Evolutionary conservation across 2,329 filamentous ascomycete genomes (phyloP), one percentile per base, ranked within the genome.

Genomic region (Talaromyces islandicus): DNA sequence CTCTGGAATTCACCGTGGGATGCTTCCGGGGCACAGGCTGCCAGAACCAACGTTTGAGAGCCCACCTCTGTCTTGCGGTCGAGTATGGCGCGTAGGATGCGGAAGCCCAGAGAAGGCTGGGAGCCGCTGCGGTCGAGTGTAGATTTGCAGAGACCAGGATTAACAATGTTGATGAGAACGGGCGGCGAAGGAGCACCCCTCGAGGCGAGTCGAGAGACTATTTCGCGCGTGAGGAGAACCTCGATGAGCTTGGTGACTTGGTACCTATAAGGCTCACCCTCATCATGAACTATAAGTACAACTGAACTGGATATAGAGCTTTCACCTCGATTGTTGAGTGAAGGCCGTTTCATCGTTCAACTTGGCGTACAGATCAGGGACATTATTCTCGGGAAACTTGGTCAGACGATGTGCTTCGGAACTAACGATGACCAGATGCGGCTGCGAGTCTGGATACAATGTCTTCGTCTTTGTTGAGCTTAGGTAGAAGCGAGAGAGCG

Each of bases 401-500:
- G 81, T 72, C 9, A 67, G 67, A 38, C 77, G 62, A 19, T 65
- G 70, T n/a, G 56, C 54, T 35, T 57, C 55, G 7, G 51, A 59
- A 27, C 56, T 58, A 14, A 54, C 56, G 10, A 55, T 66, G 7
- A 56, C 54, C 12, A 70, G 62, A 29, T 69, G 67, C 0, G 80
- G 76, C 2, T 66, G 68, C 9, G 64, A 71, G 1, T 66, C 64
- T 58, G 12, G 58, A 70, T 65, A 71, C 17, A 62, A 65, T 21
- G 35, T 63, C 7, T 67, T 75, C 14, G 75, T 79, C 27, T 76
- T n/a, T 71, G 56, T 77, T 77, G 4, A 86, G 71, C 64, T 79
- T 82, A 0, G 83, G 83, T 21, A 86, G 60, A 2, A 85, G 48
- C 0, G 83, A 70, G 0, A 80, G 63, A 0, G 74, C 78, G 0